phyloP scores from a whole-genome alignment of 2,329 filamentous ascomycete species.

The Fonsecaea monophora region DNA sequence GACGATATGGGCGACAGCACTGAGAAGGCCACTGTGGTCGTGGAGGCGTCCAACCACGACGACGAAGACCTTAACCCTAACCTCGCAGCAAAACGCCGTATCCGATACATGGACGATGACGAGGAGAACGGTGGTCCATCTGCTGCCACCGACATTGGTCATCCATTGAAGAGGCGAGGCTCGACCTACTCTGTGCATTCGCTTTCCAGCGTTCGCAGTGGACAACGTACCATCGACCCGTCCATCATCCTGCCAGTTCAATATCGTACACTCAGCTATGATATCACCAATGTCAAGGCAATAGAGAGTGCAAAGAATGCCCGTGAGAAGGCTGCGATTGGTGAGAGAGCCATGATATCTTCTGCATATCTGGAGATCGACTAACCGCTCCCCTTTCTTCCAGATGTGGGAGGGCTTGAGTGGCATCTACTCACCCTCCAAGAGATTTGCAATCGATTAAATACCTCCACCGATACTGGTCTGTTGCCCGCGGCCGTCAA shows the following conservation, averaged over 20 bases:
- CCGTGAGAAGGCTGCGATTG: conserved; percentile 31
- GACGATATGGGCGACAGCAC: not conserved
- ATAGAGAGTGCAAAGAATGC: conserved; percentile 51
- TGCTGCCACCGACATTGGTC: conserved; percentile 19
- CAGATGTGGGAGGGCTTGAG: conserved; percentile 68
- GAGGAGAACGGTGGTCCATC: conserved; percentile 26
- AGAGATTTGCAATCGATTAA: conserved; percentile 66
- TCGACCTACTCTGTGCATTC: conserved; percentile 34
- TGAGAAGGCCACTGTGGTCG: not conserved
- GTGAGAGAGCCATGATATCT: conserved; percentile 6
- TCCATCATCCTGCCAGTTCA: conserved; percentile 43
- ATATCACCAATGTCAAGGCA: conserved; percentile 63
- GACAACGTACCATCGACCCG: conserved; percentile 39
- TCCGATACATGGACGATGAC: conserved; percentile 37
- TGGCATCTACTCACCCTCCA: conserved; percentile 69
- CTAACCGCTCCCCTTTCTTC: conserved; percentile 9
- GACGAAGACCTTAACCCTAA: conserved; percentile 30
- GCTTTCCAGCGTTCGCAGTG: conserved; percentile 35
- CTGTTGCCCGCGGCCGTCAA: conserved; percentile 66
- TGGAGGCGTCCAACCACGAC: not conserved
- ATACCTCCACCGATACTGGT: conserved; percentile 63
- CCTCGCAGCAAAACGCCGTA: conserved; percentile 36
- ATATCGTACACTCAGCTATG: conserved; percentile 51
- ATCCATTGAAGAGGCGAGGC: conserved; percentile 23
- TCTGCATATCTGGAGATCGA: not conserved